Conservation (phyloP, 257 asterid genomes). For the Nicotiana tabacum region DNA sequence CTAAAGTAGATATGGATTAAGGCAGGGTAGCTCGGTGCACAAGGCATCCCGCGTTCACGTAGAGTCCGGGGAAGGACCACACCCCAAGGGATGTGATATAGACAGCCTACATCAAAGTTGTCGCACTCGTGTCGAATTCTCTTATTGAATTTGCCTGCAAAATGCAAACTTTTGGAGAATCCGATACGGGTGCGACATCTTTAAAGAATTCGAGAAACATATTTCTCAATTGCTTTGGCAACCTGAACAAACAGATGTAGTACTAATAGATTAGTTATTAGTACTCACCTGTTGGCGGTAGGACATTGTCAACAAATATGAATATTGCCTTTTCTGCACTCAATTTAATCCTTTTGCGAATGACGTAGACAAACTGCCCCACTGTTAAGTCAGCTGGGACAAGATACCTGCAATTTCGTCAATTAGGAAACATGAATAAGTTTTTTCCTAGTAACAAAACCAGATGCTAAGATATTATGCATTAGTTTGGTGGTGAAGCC, state of each 20-base stretch:
- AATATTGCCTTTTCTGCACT: constrained; percentile 41
- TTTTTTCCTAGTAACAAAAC: background rate
- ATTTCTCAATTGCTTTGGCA: background rate
- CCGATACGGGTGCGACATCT: no score
- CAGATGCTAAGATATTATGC: background rate
- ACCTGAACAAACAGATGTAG: no score
- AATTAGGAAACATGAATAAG: background rate
- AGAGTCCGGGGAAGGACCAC: no score
- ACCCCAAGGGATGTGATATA: no score
- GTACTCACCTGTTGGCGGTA: constrained; percentile 40
- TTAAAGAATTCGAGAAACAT: no score
- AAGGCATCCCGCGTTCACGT: no score
- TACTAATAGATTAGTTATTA: background rate
- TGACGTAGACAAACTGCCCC: constrained; percentile 44
- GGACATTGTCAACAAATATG: constrained; percentile 34
- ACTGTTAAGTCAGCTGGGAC: constrained; percentile 46
- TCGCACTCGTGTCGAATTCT: no score
- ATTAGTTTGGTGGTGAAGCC: background rate
- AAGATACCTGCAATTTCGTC: constrained; percentile 23
- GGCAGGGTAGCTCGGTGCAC: no score
- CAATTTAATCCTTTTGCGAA: constrained; percentile 41
- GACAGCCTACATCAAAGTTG: no score
- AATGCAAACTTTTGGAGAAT: no score
- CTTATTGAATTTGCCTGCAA: no score
- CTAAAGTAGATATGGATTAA: no score